A percentile compares a stretch with the other conserved stretches of the same genome.
These are phyloP conservation scores for Annona cherimola DNA, from an alignment of 164 flowering plant genomes.

Conservation along the genomic window DNA sequence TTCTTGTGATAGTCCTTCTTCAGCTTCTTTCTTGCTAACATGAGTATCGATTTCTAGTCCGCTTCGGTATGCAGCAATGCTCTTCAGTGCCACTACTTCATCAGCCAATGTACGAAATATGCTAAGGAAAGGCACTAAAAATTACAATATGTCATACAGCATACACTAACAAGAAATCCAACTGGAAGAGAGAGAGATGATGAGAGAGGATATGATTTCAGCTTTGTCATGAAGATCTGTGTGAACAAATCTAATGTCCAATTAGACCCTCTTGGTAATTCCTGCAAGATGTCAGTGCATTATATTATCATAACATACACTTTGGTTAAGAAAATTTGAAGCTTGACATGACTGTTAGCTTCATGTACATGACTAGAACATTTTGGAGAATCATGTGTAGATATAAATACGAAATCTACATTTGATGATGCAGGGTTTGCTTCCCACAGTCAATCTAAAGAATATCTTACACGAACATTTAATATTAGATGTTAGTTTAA, in stretches of 20 bases:
- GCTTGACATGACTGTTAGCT: neutral
- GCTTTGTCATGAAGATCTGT: conserved; percentile 36
- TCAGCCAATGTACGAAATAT: conserved; percentile 40
- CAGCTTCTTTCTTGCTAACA: conserved; percentile 60
- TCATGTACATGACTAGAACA: neutral
- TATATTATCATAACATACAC: neutral
- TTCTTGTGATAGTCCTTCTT: conserved; percentile 60
- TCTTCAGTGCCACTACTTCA: conserved; percentile 63
- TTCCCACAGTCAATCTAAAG: too few relatives aligned
- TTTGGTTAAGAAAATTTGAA: neutral
- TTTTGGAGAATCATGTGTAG: neutral
- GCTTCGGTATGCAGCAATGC: conserved; percentile 89
- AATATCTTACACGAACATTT: too few relatives aligned
- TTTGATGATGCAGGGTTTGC: too few relatives aligned
- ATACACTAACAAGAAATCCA: conserved; percentile 1
- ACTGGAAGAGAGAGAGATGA: neutral
- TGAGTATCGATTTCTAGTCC: conserved; percentile 73
- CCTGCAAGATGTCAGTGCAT: conserved; percentile 28
- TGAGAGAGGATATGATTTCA: conserved; percentile 82
- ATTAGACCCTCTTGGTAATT: conserved; percentile 33
- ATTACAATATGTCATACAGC: neutral
- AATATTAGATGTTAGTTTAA: too few relatives aligned
- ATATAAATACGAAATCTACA: too few relatives aligned
- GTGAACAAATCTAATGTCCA: conserved; percentile 81
- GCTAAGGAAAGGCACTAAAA: conserved; percentile 41